Evolutionary conservation across 83 land plant species (phyloP).

Genomic region (Larix sibirica): DNA sequence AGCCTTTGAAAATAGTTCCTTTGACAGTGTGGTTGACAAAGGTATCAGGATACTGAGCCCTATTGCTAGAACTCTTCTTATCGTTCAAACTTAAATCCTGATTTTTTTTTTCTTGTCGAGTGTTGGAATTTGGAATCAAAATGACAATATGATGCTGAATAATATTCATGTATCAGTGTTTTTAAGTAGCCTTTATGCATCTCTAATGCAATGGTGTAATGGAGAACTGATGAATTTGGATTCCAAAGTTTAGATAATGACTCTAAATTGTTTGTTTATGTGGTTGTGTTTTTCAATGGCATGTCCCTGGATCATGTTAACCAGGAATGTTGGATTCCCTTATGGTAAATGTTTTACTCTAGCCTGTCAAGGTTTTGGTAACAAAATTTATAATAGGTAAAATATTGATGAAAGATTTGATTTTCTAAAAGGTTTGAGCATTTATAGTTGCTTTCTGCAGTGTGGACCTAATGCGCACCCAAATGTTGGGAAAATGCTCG

Average conservation of each 20-base stretch:
- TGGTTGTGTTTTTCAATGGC: background rate
- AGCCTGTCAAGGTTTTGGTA: background rate
- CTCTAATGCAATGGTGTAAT: background rate
- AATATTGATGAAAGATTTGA: background rate
- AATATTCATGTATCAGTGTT: background rate
- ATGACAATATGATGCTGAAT: background rate
- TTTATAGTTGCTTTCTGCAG: conserved; percentile 27
- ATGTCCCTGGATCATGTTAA: background rate
- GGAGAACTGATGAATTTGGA: too few relatives aligned
- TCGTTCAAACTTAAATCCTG: background rate
- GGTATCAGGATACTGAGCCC: conserved; percentile 34
- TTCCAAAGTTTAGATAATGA: background rate
- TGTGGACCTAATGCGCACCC: conserved; percentile 67
- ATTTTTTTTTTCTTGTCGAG: too few relatives aligned
- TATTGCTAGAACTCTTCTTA: conserved; percentile 1
- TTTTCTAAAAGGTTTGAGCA: background rate
- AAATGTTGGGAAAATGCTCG: conserved; percentile 65
- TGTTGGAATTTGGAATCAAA: background rate
- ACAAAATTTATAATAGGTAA: background rate
- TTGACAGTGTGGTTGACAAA: conserved; percentile 85
- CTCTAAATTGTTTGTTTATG: conserved; percentile 5
- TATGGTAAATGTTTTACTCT: conserved; percentile 53
- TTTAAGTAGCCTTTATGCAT: background rate
- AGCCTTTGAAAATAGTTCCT: conserved; percentile 51
- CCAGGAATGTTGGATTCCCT: conserved; percentile 85